phyloP scores from a whole-genome alignment of 2,329 filamentous ascomycete species.

The Epichloe baconii region DNA sequence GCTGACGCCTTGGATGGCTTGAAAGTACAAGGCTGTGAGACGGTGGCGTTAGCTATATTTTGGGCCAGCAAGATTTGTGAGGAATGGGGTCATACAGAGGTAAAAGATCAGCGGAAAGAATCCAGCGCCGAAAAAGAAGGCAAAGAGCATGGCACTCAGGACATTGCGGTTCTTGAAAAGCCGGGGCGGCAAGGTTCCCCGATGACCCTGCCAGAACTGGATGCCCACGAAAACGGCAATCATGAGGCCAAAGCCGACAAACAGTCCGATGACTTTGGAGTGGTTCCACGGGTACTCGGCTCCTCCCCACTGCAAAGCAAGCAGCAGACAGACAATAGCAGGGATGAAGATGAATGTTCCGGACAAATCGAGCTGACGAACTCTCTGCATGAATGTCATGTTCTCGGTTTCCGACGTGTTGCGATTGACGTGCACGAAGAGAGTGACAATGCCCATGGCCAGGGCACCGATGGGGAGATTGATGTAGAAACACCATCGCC shows the following conservation, averaged over 20 bases:
- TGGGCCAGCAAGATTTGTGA: constrained; percentile 7
- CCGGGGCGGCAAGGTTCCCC: constrained; percentile 32
- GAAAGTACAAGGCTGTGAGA: constrained; percentile 34
- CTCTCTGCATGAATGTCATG: constrained; percentile 21
- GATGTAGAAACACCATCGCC: constrained; percentile 40
- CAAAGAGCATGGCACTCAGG: constrained; percentile 28
- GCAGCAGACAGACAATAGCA: constrained; percentile 36
- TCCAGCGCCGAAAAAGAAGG: constrained; percentile 34
- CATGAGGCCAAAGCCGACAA: constrained; percentile 35
- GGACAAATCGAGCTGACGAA: constrained; percentile 34
- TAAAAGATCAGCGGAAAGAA: constrained; percentile 44
- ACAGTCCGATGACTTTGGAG: constrained; percentile 35
- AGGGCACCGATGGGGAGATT: constrained; percentile 35
- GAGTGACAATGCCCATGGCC: constrained; percentile 33
- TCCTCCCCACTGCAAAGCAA: constrained; percentile 46
- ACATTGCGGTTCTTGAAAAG: constrained; percentile 31
- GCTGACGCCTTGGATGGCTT: constrained; percentile 38
- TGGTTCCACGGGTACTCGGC: constrained; percentile 36
- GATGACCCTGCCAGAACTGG: constrained; percentile 29
- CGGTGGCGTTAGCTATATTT: neutral
- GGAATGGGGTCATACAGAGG: constrained; percentile 23
- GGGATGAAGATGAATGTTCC: constrained; percentile 39
- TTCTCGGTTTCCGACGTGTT: constrained; percentile 19
- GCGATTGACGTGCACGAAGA: constrained; percentile 31
- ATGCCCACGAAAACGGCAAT: constrained; percentile 32